Conservation (phyloP, 257 asterid genomes). For the Fraxinus cuspidata region DNA sequence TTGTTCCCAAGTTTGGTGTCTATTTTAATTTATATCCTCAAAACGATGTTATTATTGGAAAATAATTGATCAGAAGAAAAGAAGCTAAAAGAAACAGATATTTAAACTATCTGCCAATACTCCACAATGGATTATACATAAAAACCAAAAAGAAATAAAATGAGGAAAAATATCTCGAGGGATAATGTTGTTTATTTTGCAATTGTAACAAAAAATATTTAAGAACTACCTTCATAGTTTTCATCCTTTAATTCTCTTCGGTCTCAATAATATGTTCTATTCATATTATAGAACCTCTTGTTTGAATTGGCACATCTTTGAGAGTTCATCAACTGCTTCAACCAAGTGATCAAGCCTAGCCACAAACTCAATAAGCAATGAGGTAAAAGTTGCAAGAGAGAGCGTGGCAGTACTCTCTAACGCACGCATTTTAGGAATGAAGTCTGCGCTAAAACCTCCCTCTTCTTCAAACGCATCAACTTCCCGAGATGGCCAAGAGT, state of each 20-base stretch:
- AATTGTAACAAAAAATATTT: conserved; percentile 4
- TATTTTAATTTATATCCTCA: conserved; percentile 1
- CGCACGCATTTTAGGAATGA: conserved; percentile 46
- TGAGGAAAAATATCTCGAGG: not conserved
- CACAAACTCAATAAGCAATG: conserved; percentile 63
- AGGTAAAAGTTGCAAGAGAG: conserved; percentile 64
- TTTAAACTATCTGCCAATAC: not conserved
- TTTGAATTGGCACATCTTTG: conserved; percentile 60
- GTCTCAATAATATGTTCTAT: conserved; percentile 5
- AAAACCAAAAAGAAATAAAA: too few relatives aligned
- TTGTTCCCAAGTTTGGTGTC: not conserved
- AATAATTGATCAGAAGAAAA: not conserved
- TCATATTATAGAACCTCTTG: conserved; percentile 30
- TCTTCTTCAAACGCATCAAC: conserved; percentile 55
- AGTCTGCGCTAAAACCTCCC: conserved; percentile 35
- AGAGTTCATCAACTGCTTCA: conserved; percentile 63
- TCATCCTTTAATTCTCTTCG: conserved; percentile 17
- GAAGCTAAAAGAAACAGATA: not conserved
- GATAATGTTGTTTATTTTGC: conserved; percentile 17
- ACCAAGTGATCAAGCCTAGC: conserved; percentile 75
- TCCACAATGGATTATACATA: conserved; percentile 1
- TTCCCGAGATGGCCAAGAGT: conserved; percentile 70
- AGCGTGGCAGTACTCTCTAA: conserved; percentile 57
- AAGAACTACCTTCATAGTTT: conserved; percentile 9
- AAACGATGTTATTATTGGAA: not conserved